Conservation (phyloP, 2,329 filamentous ascomycete species). For the Penicillium freii region DNA sequence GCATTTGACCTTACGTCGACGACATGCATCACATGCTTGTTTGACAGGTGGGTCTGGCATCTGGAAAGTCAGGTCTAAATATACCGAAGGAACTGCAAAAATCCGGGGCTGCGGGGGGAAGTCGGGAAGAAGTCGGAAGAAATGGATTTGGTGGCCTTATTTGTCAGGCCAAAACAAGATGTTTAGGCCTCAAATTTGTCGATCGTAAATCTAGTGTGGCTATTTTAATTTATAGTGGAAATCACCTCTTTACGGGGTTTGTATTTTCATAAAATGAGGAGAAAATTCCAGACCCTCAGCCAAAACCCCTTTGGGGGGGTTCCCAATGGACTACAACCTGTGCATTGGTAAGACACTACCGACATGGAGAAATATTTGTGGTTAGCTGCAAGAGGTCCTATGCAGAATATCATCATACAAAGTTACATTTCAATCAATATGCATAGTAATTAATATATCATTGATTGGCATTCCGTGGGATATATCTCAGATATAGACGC, state of each 20-base stretch:
- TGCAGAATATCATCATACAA: background rate
- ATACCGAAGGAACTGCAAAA: background rate
- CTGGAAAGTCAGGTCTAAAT: background rate
- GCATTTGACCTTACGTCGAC: slow-evolving; percentile 27
- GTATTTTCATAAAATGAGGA: background rate
- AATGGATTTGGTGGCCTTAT: background rate
- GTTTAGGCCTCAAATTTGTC: background rate
- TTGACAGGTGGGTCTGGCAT: slow-evolving; percentile 5
- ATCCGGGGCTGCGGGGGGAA: slow-evolving; percentile 11
- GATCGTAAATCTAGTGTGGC: background rate
- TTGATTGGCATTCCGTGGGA: background rate
- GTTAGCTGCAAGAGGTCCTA: background rate
- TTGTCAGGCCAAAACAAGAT: background rate
- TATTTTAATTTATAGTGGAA: background rate
- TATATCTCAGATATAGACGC: slow-evolving; percentile 19
- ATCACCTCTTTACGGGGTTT: background rate
- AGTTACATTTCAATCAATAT: background rate
- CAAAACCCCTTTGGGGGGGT: background rate
- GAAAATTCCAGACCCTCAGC: too few relatives aligned
- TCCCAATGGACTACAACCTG: background rate
- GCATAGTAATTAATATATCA: background rate
- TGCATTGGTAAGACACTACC: background rate
- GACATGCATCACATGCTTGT: slow-evolving; percentile 27
- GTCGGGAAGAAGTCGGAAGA: slow-evolving; percentile 10
- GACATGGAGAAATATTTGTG: background rate